phyloP scores from a whole-genome alignment of 768 basidiomycete genomes.

The Cystofilobasidium capitatum region DNA sequence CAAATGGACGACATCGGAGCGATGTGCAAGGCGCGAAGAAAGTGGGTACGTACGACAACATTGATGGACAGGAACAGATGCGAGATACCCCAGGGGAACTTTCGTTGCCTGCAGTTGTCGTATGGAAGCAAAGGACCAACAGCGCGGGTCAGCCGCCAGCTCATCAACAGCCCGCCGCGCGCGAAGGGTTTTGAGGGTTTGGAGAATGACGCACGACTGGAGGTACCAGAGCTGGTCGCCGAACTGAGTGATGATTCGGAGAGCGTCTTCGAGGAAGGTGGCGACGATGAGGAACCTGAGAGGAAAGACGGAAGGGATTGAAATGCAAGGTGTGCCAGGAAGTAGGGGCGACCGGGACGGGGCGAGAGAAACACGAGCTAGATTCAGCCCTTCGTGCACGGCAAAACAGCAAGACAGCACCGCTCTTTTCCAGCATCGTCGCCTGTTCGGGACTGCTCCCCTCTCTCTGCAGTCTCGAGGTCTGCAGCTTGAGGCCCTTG shows the following conservation, averaged over 20 bases:
- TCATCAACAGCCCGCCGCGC: neutral
- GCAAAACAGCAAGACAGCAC: too few species aligned
- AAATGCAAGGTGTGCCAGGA: neutral
- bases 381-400: too few species aligned
- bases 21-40: neutral
- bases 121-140: neutral
- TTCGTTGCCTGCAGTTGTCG: conserved; percentile 59
- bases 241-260: conserved; percentile 91
- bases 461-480: too few species aligned
- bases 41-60: conserved; percentile 59
- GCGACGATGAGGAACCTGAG: conserved; percentile 84
- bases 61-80: conserved; percentile 87
- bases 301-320: neutral
- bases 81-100: conserved; percentile 90
- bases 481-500: too few species aligned
- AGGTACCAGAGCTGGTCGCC: conserved; percentile 96
- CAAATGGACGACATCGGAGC: neutral
- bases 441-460: too few species aligned
- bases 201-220: conserved; percentile 59
- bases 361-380: too few species aligned
- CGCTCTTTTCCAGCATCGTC: too few species aligned
- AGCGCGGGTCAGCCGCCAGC: neutral
- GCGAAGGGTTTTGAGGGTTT: conserved; percentile 21
- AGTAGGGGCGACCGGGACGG: too few species aligned
- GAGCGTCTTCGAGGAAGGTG: conserved; percentile 93